Evolutionary conservation across 202 grass and related monocot genomes (phyloP).

Genomic region (Panicum virgatum): DNA sequence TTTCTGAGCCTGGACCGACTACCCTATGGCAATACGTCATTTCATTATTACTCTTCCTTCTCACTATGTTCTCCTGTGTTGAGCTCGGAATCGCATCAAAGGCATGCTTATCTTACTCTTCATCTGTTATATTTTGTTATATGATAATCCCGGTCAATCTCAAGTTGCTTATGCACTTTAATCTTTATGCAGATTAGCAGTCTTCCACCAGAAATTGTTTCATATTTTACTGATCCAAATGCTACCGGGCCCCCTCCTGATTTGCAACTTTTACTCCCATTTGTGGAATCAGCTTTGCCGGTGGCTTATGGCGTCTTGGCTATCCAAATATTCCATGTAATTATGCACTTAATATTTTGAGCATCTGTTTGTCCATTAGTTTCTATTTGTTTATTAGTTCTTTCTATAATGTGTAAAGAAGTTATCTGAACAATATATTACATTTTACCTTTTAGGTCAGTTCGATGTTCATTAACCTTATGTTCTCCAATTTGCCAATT

Average conservation of each 20-base stretch:
- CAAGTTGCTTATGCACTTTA: slow-evolving; percentile 34
- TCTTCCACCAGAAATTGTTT: slow-evolving; percentile 92
- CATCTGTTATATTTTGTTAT: slow-evolving; percentile 19
- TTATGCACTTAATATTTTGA: slow-evolving; percentile 22
- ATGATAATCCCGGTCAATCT: slow-evolving; percentile 14
- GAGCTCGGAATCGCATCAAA: slow-evolving; percentile 98
- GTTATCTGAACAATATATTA: neutral
- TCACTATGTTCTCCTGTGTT: slow-evolving; percentile 86
- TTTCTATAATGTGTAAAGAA: slow-evolving; percentile 17
- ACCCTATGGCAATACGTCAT: slow-evolving; percentile 99
- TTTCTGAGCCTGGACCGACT: slow-evolving; percentile 93
- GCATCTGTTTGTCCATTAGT: neutral
- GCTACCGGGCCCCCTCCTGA: slow-evolving; percentile 87
- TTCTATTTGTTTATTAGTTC: neutral
- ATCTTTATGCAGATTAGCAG: slow-evolving; percentile 77
- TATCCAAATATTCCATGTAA: slow-evolving; percentile 98
- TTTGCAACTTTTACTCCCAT: slow-evolving; percentile 88
- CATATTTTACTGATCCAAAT: slow-evolving; percentile 99
- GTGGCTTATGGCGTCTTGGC: slow-evolving; percentile 93
- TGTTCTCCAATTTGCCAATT: neutral
- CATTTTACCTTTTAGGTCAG: neutral
- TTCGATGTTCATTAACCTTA: neutral
- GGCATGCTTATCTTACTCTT: slow-evolving; percentile 44
- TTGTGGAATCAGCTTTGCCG: slow-evolving; percentile 90
- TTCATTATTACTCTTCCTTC: slow-evolving; percentile 83